Conservation (phyloP, 129 eudicot genomes). For the Centella asiatica region DNA sequence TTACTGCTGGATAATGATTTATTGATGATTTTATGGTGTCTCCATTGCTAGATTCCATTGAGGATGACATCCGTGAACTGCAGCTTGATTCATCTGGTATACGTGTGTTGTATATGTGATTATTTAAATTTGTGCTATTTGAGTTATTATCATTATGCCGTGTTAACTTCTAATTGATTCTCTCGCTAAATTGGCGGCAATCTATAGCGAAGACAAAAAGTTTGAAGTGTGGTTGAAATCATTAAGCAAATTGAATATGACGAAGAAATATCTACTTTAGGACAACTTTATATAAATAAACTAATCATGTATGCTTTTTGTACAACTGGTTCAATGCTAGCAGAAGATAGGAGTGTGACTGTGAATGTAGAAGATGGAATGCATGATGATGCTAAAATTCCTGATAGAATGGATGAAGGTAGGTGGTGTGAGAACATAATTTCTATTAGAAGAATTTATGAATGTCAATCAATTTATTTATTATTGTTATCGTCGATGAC, state of each 20-base stretch:
- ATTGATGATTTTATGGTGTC: conserved; percentile 16
- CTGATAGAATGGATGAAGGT: conserved; percentile 42
- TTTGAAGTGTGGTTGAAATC: too few species aligned
- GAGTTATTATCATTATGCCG: neutral
- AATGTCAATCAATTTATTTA: too few species aligned
- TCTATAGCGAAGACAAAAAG: too few species aligned
- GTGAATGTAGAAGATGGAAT: conserved; percentile 41
- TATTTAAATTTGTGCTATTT: conserved; percentile 1
- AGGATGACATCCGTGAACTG: conserved; percentile 75
- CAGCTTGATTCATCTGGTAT: conserved; percentile 90
- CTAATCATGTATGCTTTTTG: neutral
- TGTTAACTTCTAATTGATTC: neutral
- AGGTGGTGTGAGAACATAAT: conserved; percentile 11
- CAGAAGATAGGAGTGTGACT: conserved; percentile 40
- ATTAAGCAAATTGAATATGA: too few species aligned
- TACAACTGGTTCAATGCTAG: conserved; percentile 21
- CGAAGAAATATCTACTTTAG: too few species aligned
- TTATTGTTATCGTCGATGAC: too few species aligned
- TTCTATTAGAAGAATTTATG: too few species aligned
- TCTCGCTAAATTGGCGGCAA: too few species aligned
- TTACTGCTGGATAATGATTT: too few species aligned
- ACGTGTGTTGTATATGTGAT: neutral
- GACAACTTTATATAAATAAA: too few species aligned
- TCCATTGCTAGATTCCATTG: conserved; percentile 38
- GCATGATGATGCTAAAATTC: conserved; percentile 30